Evolutionary conservation across 805 yeast species (phyloP).

Genomic region (Scheffersomyces lignosus): DNA sequence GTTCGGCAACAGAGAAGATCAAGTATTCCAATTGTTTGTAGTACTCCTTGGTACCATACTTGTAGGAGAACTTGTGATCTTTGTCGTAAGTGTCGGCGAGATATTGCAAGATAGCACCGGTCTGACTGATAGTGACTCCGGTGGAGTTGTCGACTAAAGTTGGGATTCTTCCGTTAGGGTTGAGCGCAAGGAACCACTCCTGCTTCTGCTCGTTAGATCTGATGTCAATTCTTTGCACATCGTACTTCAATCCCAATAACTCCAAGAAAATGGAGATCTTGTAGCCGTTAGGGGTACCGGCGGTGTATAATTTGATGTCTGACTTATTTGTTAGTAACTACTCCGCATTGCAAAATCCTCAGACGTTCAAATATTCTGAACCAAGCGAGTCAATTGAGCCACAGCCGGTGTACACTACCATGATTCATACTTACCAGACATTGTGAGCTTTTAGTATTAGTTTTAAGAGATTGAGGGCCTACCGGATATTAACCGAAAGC

Average conservation of each 20-base stretch:
- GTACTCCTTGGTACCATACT: conserved; percentile 38
- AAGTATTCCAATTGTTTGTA: conserved; percentile 55
- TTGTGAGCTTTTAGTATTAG: too few relatives aligned
- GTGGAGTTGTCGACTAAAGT: conserved; percentile 43
- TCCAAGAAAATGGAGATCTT: conserved; percentile 44
- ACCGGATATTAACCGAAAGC: too few relatives aligned
- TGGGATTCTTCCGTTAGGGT: conserved; percentile 68
- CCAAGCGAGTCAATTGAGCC: too few relatives aligned
- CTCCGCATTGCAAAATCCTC: too few relatives aligned
- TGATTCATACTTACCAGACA: too few relatives aligned
- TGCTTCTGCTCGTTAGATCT: conserved; percentile 48
- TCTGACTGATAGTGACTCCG: conserved; percentile 53
- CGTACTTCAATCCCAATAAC: conserved; percentile 42
- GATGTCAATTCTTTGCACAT: conserved; percentile 43
- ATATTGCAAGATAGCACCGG: conserved; percentile 62
- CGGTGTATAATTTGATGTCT: conserved; percentile 27
- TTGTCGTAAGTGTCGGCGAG: conserved; percentile 61
- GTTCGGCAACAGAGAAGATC: conserved; percentile 55
- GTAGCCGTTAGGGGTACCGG: conserved; percentile 47
- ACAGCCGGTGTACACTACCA: too few relatives aligned
- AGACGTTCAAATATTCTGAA: too few relatives aligned
- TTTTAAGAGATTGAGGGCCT: too few relatives aligned
- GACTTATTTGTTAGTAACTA: too few relatives aligned
- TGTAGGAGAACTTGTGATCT: conserved; percentile 47
- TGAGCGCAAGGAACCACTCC: conserved; percentile 55